Conservation (phyloP, 805 yeast species). For the Candida ascalaphidarum region DNA sequence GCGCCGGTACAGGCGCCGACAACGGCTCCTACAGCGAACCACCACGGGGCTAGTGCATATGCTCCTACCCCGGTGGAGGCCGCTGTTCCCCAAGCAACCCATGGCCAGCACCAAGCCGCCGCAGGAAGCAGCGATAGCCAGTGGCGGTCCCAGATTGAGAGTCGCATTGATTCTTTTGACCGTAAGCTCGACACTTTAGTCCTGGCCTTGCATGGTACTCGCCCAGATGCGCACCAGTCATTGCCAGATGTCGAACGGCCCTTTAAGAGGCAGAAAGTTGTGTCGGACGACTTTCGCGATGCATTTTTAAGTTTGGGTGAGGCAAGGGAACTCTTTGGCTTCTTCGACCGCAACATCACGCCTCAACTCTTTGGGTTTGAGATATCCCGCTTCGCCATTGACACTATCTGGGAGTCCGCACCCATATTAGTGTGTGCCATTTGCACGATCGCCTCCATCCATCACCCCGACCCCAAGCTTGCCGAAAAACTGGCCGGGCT, state of each 20-base stretch:
- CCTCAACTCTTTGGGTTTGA: conserved; percentile 64
- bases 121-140: no score
- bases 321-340: conserved; percentile 41
- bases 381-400: conserved; percentile 40
- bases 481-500: conserved; percentile 19
- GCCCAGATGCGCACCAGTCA: not conserved
- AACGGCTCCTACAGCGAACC: no score
- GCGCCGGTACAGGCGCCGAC: no score
- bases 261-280: no score
- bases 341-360: conserved; percentile 46
- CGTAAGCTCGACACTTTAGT: conserved; percentile 28
- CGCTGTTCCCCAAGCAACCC: no score
- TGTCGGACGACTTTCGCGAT: conserved; percentile 26
- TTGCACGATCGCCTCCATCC: conserved; percentile 54
- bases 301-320: conserved; percentile 27
- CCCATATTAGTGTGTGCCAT: conserved; percentile 54
- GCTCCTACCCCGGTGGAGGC: no score
- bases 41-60: no score
- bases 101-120: no score
- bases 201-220: no score
- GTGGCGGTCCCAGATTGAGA: conserved; percentile 30
- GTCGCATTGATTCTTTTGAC: conserved; percentile 26
- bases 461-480: conserved; percentile 35
- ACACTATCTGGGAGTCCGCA: conserved; percentile 43
- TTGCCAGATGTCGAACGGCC: no score